phyloP scores from a whole-genome alignment of 441 rosid genomes.

The Jatropha multifida region DNA sequence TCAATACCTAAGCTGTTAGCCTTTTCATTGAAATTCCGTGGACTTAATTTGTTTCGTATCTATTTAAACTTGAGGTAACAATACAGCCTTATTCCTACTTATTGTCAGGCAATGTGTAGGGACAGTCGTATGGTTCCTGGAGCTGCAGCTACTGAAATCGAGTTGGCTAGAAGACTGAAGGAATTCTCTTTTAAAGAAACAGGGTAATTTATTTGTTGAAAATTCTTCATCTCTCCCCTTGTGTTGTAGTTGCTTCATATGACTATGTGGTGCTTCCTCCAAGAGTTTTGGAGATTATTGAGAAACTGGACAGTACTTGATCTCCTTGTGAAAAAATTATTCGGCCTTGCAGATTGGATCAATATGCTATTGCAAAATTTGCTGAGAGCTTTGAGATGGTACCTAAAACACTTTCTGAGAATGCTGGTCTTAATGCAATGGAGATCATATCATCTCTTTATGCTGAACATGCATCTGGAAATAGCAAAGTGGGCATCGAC shows the following conservation, averaged over 20 bases:
- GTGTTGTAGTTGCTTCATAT: neutral
- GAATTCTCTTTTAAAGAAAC: constrained; percentile 94
- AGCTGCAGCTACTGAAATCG: constrained; percentile 99
- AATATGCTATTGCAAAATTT: constrained; percentile 93
- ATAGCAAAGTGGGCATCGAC: constrained; percentile 83
- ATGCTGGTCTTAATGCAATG: constrained; percentile 98
- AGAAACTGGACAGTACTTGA: neutral
- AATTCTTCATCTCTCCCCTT: constrained; percentile 7
- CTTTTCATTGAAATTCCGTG: neutral
- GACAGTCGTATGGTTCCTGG: constrained; percentile 95
- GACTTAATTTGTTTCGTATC: neutral
- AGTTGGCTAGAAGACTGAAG: constrained; percentile 91
- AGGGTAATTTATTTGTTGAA: constrained; percentile 50
- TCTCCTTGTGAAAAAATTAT: neutral
- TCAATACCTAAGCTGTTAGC: neutral
- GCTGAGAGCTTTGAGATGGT: constrained; percentile 99
- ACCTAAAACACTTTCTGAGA: constrained; percentile 92
- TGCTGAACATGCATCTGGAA: constrained; percentile 94
- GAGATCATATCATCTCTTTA: constrained; percentile 92
- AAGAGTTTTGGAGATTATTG: neutral
- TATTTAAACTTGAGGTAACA: neutral
- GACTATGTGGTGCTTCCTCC: neutral
- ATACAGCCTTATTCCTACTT: neutral
- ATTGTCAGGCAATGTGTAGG: constrained; percentile 92
- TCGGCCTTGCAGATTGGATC: constrained; percentile 79